Base-by-base conservation (phyloP, 805 yeast species). In the Groenewaldozyma salmanticensis region DNA sequence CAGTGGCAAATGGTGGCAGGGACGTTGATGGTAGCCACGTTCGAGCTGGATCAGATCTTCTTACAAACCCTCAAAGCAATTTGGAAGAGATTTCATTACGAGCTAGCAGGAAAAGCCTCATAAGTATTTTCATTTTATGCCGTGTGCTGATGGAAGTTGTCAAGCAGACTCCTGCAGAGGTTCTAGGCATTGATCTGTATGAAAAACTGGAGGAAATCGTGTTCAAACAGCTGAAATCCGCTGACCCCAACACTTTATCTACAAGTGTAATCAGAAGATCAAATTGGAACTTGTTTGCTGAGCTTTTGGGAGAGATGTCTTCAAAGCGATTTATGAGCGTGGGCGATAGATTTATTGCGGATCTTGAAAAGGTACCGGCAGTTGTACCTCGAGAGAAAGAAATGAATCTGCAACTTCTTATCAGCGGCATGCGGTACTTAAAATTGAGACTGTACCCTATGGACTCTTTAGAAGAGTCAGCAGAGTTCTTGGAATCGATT, bases 141-240 rank as follows among this genome's bases (percentile, higher is more conserved):
- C 73, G 98, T 34, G 97, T 88, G 0, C 68, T 92, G 39, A 83
- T 90, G 42, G 97, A 90, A 55, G 87, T 92, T 9, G 95, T 90
- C 16, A 78, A 79, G 50, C 96, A 90, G 56, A 77, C 94, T 1
- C 79, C 94, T 5, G 66, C 73, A n/a, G 79, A 75, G 7, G 71
- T 74, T 0, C 68, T 79, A 41, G 94, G 88, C 4, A 85, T 77
- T 38, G 94, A 84, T 45, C 66, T 90, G 31, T 81, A 83, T 16
- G 83, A 77, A 37, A 84, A 83, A 52, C 66, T 92, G 6, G 97
- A 92, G 59, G 97, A 92, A 51, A 88, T 88, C 39, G 94, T 90
- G 21, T 92, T 86, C 65, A 79, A 85, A 13, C 96, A 92, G 59
- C 64, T 92, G 42, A 77, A 83, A 49, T 77, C 88, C 2, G 85